phyloP scores from a whole-genome alignment of 2,329 filamentous ascomycete genomes.

The Arthroderma sp. region DNA sequence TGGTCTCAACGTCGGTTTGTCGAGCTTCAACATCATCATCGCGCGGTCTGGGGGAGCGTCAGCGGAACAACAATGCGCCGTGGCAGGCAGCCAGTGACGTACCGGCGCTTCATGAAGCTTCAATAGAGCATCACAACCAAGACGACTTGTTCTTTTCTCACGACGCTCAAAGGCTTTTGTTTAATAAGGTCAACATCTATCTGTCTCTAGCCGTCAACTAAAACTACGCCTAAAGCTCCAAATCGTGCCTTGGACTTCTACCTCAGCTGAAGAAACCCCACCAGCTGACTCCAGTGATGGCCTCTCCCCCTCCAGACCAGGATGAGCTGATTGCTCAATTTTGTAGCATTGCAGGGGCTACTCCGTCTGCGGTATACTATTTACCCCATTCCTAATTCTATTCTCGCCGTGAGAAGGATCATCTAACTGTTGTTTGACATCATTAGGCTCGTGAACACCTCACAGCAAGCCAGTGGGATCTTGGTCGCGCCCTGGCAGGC shows the following conservation, averaged over 20 bases:
- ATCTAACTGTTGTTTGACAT: too few relatives aligned
- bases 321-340: conserved; percentile 40
- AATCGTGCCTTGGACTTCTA: background rate
- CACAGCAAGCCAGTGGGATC: conserved; percentile 51
- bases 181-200: too few relatives aligned
- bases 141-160: too few relatives aligned
- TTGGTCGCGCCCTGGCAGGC: conserved; percentile 48
- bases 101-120: too few relatives aligned
- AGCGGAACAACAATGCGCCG: too few relatives aligned
- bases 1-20: too few relatives aligned
- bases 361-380: conserved; percentile 34
- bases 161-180: too few relatives aligned
- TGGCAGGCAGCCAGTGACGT: too few relatives aligned
- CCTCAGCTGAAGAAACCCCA: background rate
- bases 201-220: background rate
- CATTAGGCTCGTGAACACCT: conserved; percentile 55
- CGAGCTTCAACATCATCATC: too few relatives aligned
- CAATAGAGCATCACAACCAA: too few relatives aligned
- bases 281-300: conserved; percentile 15
- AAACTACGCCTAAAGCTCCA: background rate
- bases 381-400: background rate
- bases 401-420: background rate
- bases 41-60: too few relatives aligned
- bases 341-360: conserved; percentile 42
- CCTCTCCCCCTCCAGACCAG: conserved; percentile 22